phyloP scores from a whole-genome alignment of 768 basidiomycete species.

The Vishniacozyma victoriae region DNA sequence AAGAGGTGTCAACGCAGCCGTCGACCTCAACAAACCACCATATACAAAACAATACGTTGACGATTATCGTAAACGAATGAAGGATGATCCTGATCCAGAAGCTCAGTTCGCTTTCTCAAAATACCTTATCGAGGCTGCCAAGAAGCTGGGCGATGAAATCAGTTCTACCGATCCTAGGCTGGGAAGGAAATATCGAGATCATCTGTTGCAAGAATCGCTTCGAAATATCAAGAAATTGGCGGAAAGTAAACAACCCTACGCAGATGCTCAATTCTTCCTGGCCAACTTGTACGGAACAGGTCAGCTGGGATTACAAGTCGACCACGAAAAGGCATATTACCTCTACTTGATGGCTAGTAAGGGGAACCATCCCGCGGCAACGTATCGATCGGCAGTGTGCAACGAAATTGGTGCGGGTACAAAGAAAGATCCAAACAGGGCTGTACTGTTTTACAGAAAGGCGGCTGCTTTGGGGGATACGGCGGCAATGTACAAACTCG shows the following conservation, averaged over 20 bases:
- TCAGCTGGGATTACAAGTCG: conserved; percentile 87
- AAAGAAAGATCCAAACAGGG: conserved; percentile 74
- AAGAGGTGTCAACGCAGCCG: conserved; percentile 39
- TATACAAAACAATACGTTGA: conserved; percentile 96
- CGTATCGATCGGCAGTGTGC: conserved; percentile 95
- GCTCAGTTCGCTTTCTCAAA: conserved; percentile 97
- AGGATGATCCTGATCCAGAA: conserved; percentile 95
- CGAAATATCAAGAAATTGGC: conserved; percentile 89
- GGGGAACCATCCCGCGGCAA: conserved; percentile 90
- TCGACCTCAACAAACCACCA: conserved; percentile 53
- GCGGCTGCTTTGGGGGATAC: conserved; percentile 94
- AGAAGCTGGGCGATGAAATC: conserved; percentile 59
- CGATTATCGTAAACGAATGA: conserved; percentile 93
- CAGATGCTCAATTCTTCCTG: conserved; percentile 97
- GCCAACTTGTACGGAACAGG: conserved; percentile 97
- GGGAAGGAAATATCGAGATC: conserved; percentile 84
- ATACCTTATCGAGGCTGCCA: conserved; percentile 96
- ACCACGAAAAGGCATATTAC: conserved; percentile 96
- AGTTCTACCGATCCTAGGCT: conserved; percentile 52
- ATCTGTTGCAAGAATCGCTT: conserved; percentile 77
- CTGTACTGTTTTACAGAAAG: conserved; percentile 92
- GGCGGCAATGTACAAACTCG: conserved; percentile 99
- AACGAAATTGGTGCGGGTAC: conserved; percentile 98
- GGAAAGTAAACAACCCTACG: conserved; percentile 69
- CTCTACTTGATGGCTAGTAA: conserved; percentile 95